These are phyloP conservation scores for Coniochaeta sp. DNA, from an alignment of 2,329 filamentous ascomycete species.

Conservation along the genomic window DNA sequence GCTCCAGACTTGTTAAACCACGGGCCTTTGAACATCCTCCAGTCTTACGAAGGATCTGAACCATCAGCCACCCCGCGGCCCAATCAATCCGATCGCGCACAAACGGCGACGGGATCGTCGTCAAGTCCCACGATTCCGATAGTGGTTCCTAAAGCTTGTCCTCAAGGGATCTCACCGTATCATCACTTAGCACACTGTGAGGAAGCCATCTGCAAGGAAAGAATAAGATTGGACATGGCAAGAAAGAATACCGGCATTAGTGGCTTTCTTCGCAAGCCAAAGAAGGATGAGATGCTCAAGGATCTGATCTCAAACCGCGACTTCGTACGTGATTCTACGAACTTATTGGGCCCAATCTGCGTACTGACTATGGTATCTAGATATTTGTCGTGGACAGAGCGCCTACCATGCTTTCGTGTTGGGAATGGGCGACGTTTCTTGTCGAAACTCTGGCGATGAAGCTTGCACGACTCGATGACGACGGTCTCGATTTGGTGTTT, in stretches of 20 bases:
- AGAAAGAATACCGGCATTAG: too few species aligned
- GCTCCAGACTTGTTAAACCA: not conserved
- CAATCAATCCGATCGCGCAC: not conserved
- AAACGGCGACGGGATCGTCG: not conserved
- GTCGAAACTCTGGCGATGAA: conserved; percentile 2
- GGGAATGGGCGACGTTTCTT: not conserved
- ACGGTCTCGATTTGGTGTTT: conserved; percentile 1
- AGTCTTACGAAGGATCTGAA: not conserved
- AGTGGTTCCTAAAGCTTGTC: not conserved
- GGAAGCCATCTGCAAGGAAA: not conserved
- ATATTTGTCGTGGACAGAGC: not conserved
- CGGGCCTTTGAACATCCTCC: not conserved
- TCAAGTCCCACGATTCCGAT: not conserved
- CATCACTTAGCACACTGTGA: not conserved
- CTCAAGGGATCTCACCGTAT: not conserved
- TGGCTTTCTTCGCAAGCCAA: not conserved
- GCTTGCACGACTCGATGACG: not conserved
- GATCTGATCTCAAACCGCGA: not conserved
- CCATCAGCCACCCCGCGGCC: not conserved
- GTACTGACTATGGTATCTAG: not conserved
- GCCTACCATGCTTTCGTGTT: not conserved
- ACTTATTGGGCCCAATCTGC: not conserved
- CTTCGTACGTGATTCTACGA: not conserved
- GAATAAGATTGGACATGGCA: not conserved
- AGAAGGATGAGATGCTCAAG: not conserved